A percentile compares a stretch with the other conserved stretches of the same genome.
Conservation (phyloP, 1,284 basidiomycete genomes). For the Boletellus deceptivus region DNA sequence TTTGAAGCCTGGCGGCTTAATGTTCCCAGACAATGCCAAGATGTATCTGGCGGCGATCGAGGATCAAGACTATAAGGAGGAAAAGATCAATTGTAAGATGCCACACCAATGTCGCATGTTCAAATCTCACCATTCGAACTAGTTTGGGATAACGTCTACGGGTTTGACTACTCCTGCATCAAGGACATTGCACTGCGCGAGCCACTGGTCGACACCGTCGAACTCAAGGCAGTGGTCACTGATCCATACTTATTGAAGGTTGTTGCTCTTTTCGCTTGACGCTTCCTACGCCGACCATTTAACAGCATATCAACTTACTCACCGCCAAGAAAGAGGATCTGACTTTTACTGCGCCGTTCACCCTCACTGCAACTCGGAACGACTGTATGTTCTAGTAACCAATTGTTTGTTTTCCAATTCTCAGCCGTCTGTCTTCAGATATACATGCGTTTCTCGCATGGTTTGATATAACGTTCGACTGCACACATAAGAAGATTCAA, state of each 20-base stretch:
- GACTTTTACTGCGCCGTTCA: conserved; percentile 81
- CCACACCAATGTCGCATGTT: not conserved
- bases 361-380: conserved; percentile 81
- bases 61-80: conserved; percentile 99
- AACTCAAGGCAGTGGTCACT: conserved; percentile 88
- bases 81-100: conserved; percentile 91
- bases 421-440: conserved; percentile 48
- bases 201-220: conserved; percentile 97
- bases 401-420: conserved; percentile 1
- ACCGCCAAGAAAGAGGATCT: conserved; percentile 97
- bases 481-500: conserved; percentile 93
- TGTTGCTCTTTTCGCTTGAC: conserved; percentile 8
- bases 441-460: conserved; percentile 99
- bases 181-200: conserved; percentile 98
- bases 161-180: conserved; percentile 99
- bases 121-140: conserved; percentile 6
- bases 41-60: conserved; percentile 97
- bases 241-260: conserved; percentile 88
- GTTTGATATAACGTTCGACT: conserved; percentile 97
- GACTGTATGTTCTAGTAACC: conserved; percentile 68
- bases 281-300: conserved; percentile 7
- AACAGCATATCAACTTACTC: conserved; percentile 83
- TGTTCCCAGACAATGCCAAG: conserved; percentile 96
- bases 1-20: conserved; percentile 84
- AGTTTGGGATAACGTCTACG: conserved; percentile 99